Evolutionary conservation across 2,329 filamentous ascomycete genomes (phyloP).

Genomic region (Claviceps fusiformis): DNA sequence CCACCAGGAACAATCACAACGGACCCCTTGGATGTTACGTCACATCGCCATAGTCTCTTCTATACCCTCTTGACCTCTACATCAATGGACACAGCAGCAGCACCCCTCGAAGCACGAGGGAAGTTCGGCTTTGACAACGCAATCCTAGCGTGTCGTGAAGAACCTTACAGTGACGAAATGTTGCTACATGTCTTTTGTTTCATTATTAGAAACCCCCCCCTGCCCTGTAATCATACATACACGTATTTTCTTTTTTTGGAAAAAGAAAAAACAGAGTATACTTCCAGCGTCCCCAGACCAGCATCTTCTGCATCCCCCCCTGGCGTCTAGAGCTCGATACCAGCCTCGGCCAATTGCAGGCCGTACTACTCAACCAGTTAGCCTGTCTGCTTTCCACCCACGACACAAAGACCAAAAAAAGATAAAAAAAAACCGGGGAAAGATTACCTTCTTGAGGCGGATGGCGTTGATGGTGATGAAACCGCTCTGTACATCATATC

Average conservation of each 20-base stretch:
- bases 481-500: constrained; percentile 13
- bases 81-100: too few species aligned
- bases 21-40: too few species aligned
- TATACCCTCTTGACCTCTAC: too few species aligned
- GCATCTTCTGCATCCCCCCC: not conserved
- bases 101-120: too few species aligned
- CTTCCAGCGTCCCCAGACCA: not conserved
- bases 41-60: too few species aligned
- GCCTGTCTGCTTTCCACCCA: not conserved
- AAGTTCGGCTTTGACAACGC: too few species aligned
- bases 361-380: not conserved
- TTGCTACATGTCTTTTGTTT: too few species aligned
- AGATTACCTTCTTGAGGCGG: constrained; percentile 32
- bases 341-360: constrained; percentile 1
- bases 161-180: too few species aligned
- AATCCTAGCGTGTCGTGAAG: too few species aligned
- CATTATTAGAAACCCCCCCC: too few species aligned
- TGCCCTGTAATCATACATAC: not conserved
- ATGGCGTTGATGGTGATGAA: constrained; percentile 57
- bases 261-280: too few species aligned
- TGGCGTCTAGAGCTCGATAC: not conserved
- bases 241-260: not conserved
- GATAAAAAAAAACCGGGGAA: not conserved
- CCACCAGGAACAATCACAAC: too few species aligned
- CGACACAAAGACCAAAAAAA: not conserved